A percentile compares a stretch with the other conserved stretches of the same genome.
Conservation (phyloP, 208 protist species). For the Trypanosoma conorhini region DNA sequence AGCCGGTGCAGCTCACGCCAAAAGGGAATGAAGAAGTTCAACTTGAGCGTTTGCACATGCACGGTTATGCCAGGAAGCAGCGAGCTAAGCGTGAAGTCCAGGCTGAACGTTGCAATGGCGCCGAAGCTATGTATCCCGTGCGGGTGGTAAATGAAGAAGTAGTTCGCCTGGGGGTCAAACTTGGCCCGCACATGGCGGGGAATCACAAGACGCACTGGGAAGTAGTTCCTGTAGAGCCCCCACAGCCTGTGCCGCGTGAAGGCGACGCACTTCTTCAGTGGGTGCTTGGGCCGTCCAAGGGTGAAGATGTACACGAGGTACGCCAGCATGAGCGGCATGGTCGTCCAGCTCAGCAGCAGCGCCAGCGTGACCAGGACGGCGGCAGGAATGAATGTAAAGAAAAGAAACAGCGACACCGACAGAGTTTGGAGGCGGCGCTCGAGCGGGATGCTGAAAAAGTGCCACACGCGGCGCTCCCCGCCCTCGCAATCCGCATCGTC, state of each 20-base stretch:
- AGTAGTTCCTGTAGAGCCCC: conserved; percentile 81
- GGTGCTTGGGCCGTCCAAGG: conserved; percentile 44
- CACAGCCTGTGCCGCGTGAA: conserved; percentile 47
- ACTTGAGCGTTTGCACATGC: conserved; percentile 81
- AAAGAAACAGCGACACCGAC: conserved; percentile 34
- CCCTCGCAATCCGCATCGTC: not conserved
- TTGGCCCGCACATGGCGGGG: conserved; percentile 36
- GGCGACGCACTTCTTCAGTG: conserved; percentile 27
- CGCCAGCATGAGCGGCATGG: conserved; percentile 49
- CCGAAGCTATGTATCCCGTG: conserved; percentile 91
- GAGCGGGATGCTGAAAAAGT: conserved; percentile 26
- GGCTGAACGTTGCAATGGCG: conserved; percentile 71
- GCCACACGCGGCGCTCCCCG: not conserved
- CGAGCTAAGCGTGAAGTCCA: conserved; percentile 37
- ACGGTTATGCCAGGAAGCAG: conserved; percentile 66
- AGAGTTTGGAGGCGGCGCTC: conserved; percentile 33
- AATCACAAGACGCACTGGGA: conserved; percentile 77
- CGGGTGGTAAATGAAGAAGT: conserved; percentile 90
- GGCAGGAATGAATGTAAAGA: conserved; percentile 74
- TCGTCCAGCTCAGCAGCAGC: conserved; percentile 38
- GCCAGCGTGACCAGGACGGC: conserved; percentile 35
- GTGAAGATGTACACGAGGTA: conserved; percentile 81
- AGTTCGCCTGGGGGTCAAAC: conserved; percentile 65
- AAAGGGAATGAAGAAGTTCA: conserved; percentile 88
- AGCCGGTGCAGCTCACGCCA: conserved; percentile 73